Evolutionary conservation across 2,329 filamentous ascomycete species (phyloP), one percentile per base, ranked within the genome.

Genomic region (Fusarium acutatum): DNA sequence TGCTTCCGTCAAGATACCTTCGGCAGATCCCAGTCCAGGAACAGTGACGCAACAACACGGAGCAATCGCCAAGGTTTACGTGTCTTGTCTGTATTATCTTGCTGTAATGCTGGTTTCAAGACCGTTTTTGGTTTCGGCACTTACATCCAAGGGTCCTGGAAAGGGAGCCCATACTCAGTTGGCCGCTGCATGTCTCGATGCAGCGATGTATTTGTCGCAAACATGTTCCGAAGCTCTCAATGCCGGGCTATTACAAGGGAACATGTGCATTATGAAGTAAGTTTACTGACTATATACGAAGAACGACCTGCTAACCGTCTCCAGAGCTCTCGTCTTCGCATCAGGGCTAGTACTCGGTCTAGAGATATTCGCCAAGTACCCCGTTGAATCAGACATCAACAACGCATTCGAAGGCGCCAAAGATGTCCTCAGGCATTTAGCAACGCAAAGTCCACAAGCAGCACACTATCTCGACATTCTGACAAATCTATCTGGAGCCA

Each of bases 191-290:
- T 90, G 88, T 71, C 80, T 89, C 1, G 87, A 90, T 60, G 86
- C 88, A 0, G 88, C 88, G 0, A 82, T 87, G 5, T 89, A 87
- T 63, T 84, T 90, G 77, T 84, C 87, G 2, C 87, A 89, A 57
- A 88, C 87, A 24, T 89, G 88, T 56, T 74, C 83, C 26, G 84
- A 89, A 60, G 84, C 86, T 2, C 79, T 85, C 17, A 82, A 82
- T 14, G 82, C 84, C 5, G 80, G 81, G 0, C 57, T 87, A 2
- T 76, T 89, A 0, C 80, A 87, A 18, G 84, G 83, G 14, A 90
- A 90, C 61, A 89, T 90, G 88, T 88, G 87, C 43, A 85, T 90
- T 10, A 80, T 90, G 61, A 90, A 90, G 88, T 89, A 79, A 79
- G 86, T 73, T 1, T 8, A 12, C 32, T 8, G 7, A 1, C 0